phyloP scores from a whole-genome alignment of 2,329 filamentous ascomycete genomes.

The Dactylellina haptotyla region DNA sequence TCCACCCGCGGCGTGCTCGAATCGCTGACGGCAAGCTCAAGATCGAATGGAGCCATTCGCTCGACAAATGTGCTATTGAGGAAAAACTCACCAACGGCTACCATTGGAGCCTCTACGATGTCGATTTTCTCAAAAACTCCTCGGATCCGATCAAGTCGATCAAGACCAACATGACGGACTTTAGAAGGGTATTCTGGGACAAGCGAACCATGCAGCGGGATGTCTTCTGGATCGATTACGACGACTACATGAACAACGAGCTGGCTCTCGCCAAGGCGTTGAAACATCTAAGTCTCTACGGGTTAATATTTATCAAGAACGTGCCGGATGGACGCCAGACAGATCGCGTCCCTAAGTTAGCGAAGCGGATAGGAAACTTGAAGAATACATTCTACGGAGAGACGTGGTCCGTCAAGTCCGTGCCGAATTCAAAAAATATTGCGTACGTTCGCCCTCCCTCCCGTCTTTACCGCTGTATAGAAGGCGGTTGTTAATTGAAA shows the following conservation, averaged over 20 bases:
- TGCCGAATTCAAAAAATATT: conserved; percentile 86
- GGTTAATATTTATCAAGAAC: conserved; percentile 78
- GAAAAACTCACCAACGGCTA: conserved; percentile 29
- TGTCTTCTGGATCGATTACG: conserved; percentile 73
- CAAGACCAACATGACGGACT: conserved; percentile 60
- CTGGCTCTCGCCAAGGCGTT: conserved; percentile 71
- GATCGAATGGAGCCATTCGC: conserved; percentile 68
- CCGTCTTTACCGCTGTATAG: conserved; percentile 54
- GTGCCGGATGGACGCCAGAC: conserved; percentile 74
- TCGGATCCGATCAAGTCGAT: conserved; percentile 57
- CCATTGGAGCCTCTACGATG: conserved; percentile 58
- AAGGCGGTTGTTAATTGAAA: neutral
- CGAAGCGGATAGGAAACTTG: conserved; percentile 77
- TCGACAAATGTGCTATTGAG: conserved; percentile 54
- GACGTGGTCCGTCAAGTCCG: conserved; percentile 88
- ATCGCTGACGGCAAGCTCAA: conserved; percentile 65
- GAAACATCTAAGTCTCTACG: conserved; percentile 71
- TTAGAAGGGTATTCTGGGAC: conserved; percentile 64
- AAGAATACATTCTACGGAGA: conserved; percentile 90
- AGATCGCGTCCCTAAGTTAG: conserved; percentile 72
- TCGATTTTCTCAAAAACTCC: conserved; percentile 58
- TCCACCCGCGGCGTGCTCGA: conserved; percentile 61
- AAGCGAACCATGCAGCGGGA: conserved; percentile 63
- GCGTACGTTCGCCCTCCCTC: conserved; percentile 64
- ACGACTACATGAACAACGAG: conserved; percentile 74